phyloP scores from a whole-genome alignment of 495 filamentous ascomycete genomes.

The Saxispiralis lemnorum region DNA sequence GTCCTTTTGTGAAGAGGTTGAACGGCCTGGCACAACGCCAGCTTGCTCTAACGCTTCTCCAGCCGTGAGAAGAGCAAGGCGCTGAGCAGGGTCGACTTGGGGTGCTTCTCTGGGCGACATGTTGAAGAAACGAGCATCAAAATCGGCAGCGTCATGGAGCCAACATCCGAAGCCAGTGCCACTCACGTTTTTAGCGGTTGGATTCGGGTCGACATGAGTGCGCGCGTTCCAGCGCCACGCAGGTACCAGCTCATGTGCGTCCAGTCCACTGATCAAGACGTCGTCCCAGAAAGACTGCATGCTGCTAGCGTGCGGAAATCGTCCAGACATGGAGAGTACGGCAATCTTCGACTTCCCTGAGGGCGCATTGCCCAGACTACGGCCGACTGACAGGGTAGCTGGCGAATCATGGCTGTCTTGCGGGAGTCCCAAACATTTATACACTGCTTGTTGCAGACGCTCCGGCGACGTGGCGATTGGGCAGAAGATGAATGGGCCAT shows the following conservation, averaged over 20 bases:
- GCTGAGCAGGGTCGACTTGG: slow-evolving; percentile 25
- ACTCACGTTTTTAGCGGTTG: slow-evolving; percentile 22
- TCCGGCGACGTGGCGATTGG: slow-evolving; percentile 1
- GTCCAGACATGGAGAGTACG: slow-evolving; percentile 19
- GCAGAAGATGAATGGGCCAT: background rate
- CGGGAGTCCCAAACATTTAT: background rate
- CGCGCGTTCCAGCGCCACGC: slow-evolving; percentile 15
- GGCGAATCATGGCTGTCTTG: too few species aligned
- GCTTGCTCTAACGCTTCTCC: slow-evolving; percentile 29
- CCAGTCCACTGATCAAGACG: slow-evolving; percentile 10
- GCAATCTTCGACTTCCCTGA: slow-evolving; percentile 17
- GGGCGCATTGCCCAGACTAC: background rate
- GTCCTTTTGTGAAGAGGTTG: slow-evolving; percentile 20
- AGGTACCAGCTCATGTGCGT: slow-evolving; percentile 10
- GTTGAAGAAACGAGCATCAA: slow-evolving; percentile 29
- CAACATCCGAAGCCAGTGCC: slow-evolving; percentile 24
- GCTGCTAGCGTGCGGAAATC: slow-evolving; percentile 16
- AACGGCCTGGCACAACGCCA: slow-evolving; percentile 21
- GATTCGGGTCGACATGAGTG: slow-evolving; percentile 18
- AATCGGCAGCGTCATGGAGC: slow-evolving; percentile 24
- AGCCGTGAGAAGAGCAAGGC: slow-evolving; percentile 22
- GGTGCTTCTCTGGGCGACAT: slow-evolving; percentile 29
- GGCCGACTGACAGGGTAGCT: background rate
- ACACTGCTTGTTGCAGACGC: background rate
- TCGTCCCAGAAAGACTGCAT: slow-evolving; percentile 14